phyloP scores from a whole-genome alignment of 768 basidiomycete species.

The Tubosaeta brunneosetosa region DNA sequence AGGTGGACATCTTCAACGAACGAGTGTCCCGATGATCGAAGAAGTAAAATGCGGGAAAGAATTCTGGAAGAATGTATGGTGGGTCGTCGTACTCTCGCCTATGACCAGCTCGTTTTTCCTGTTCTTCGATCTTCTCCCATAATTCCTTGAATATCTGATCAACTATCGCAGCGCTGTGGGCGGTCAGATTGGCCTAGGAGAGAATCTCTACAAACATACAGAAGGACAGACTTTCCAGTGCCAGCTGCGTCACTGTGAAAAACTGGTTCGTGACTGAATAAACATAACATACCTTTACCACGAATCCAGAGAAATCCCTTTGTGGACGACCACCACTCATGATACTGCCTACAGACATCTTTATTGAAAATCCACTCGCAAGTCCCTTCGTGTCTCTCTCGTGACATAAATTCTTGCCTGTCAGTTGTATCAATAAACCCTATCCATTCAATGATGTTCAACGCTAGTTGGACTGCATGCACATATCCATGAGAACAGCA shows the following conservation, averaged over 20 bases:
- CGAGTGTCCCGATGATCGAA: constrained; percentile 28
- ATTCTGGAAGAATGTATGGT: constrained; percentile 18
- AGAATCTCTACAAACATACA: constrained; percentile 9
- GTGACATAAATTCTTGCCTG: constrained; percentile 22
- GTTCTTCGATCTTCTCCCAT: constrained; percentile 19
- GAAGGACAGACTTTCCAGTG: constrained; percentile 22
- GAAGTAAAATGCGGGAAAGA: constrained; percentile 24
- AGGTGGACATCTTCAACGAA: constrained; percentile 10
- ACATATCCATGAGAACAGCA: constrained; percentile 1
- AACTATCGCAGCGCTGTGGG: constrained; percentile 20
- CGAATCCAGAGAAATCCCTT: constrained; percentile 25
- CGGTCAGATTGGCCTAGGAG: constrained; percentile 1
- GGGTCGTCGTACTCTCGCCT: constrained; percentile 15
- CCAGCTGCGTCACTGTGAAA: constrained; percentile 13
- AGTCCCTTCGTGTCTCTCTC: constrained; percentile 21
- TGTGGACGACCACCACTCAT: constrained; percentile 16
- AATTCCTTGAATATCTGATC: constrained; percentile 22
- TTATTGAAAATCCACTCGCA: constrained; percentile 22
- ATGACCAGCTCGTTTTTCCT: constrained; percentile 14
- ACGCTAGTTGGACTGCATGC: constrained; percentile 20
- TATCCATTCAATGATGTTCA: constrained; percentile 20
- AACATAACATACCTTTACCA: constrained; percentile 15
- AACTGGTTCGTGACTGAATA: not conserved
- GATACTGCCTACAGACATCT: constrained; percentile 15
- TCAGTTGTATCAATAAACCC: constrained; percentile 23